These are phyloP conservation scores for Talaromyces pinophilus DNA, from an alignment of 2,329 filamentous ascomycete genomes.

Conservation along the genomic window DNA sequence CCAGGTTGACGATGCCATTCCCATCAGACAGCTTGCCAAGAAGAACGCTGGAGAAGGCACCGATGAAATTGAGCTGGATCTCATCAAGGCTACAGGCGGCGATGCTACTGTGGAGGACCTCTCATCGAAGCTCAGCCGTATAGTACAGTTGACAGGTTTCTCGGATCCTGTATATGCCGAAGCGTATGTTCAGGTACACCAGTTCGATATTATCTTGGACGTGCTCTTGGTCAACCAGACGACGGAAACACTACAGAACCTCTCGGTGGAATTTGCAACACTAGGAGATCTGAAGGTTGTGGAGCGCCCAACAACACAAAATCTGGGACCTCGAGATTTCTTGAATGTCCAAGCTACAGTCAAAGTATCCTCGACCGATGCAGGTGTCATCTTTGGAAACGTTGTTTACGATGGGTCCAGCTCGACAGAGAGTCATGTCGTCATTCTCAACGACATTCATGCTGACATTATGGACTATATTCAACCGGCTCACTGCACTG, in stretches of 20 bases:
- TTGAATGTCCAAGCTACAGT: conserved; percentile 98
- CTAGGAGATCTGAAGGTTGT: conserved; percentile 97
- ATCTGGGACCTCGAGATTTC: conserved; percentile 92
- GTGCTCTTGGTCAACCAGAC: conserved; percentile 97
- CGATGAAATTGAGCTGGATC: conserved; percentile 83
- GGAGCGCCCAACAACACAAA: conserved; percentile 93
- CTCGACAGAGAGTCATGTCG: conserved; percentile 90
- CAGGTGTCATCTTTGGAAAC: conserved; percentile 97
- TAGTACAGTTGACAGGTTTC: conserved; percentile 97
- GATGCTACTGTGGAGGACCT: conserved; percentile 82
- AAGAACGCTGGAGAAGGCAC: conserved; percentile 80
- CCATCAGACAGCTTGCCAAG: conserved; percentile 89
- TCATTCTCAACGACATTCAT: conserved; percentile 96
- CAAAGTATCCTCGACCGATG: conserved; percentile 97
- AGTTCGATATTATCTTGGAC: conserved; percentile 97
- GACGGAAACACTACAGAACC: conserved; percentile 90
- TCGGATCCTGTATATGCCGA: conserved; percentile 98
- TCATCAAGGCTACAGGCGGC: conserved; percentile 92
- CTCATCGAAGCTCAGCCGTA: conserved; percentile 89
- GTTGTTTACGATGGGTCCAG: conserved; percentile 95
- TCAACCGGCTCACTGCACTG: conserved; percentile 91
- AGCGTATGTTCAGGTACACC: conserved; percentile 97
- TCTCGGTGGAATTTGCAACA: conserved; percentile 98
- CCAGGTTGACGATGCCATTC: conserved; percentile 92
- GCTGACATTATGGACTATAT: conserved; percentile 99